phyloP scores from a whole-genome alignment of 805 yeast genomes.

The Kodamaea restingae region DNA sequence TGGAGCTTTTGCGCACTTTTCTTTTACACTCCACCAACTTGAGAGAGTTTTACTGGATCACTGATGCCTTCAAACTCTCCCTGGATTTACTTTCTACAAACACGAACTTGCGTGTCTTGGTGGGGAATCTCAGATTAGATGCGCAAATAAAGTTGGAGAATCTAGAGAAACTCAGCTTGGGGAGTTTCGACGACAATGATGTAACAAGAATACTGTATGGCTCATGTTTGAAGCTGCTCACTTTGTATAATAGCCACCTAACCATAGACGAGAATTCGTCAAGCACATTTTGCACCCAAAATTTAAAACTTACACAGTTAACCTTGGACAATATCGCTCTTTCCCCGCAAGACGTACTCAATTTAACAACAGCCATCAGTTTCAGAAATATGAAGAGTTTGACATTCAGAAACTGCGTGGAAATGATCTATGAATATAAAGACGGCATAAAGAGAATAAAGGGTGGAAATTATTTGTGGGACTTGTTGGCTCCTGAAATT shows the following conservation, averaged over 20 bases:
- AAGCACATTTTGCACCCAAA: background rate
- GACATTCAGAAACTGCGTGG: slow-evolving; percentile 5
- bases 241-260: slow-evolving; percentile 3
- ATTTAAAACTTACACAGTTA: background rate
- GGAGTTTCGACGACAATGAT: slow-evolving; percentile 5
- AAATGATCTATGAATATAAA: slow-evolving; percentile 6
- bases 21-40: slow-evolving; percentile 9
- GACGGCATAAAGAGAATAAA: slow-evolving; percentile 3
- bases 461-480: slow-evolving; percentile 2
- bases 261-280: background rate
- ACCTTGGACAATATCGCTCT: slow-evolving; percentile 4
- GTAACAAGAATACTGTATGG: background rate
- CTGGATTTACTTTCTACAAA: slow-evolving; percentile 4
- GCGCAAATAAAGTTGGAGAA: background rate
- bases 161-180: background rate
- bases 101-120: slow-evolving; percentile 1
- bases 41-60: slow-evolving; percentile 6
- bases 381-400: slow-evolving; percentile 1
- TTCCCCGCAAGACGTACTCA: background rate
- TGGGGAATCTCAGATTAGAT: slow-evolving; percentile 3
- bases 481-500: slow-evolving; percentile 3
- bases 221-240: background rate
- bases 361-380: background rate
- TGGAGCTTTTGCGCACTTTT: slow-evolving; percentile 6
- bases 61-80: slow-evolving; percentile 5